A percentile compares a stretch with the other conserved stretches of the same genome.
Evolutionary conservation across 1,284 basidiomycete genomes (phyloP).

Genomic region (Leccinum subrobustum): DNA sequence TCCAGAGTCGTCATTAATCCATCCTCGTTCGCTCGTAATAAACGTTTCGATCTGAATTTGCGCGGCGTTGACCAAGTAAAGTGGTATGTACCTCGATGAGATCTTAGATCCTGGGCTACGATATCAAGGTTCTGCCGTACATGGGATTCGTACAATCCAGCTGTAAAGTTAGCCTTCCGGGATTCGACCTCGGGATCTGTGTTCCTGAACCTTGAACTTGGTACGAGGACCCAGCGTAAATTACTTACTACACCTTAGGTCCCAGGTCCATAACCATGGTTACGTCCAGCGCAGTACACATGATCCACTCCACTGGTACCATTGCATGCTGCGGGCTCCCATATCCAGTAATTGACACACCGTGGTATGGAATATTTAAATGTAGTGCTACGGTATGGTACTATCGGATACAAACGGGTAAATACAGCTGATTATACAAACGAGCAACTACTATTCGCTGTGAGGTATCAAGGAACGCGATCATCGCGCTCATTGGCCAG

Average conservation of each 20-base stretch:
- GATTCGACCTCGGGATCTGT: constrained; percentile 14
- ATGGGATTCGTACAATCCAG: constrained; percentile 4
- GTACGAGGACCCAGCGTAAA: background rate
- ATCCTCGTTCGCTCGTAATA: background rate
- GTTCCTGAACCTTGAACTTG: background rate
- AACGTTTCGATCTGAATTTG: background rate
- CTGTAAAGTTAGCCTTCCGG: background rate
- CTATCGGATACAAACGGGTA: constrained; percentile 20
- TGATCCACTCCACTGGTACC: background rate
- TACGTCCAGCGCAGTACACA: background rate
- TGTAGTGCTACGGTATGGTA: background rate
- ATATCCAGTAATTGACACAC: background rate
- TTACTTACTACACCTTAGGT: background rate
- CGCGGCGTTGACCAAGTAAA: background rate
- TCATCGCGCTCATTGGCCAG: background rate
- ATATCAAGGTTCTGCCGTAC: constrained; percentile 13
- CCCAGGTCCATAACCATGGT: background rate
- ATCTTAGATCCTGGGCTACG: background rate
- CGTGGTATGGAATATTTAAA: background rate
- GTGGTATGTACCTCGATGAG: background rate
- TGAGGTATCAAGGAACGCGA: constrained; percentile 15
- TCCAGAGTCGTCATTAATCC: constrained; percentile 1
- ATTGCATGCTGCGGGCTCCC: background rate
- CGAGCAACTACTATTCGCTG: constrained; percentile 3
- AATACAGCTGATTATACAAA: constrained; percentile 19